A percentile compares a stretch with the other conserved stretches of the same genome.
These are phyloP conservation scores for Globisporangium sylvaticum DNA, from an alignment of 352 stramenopile species.

Conservation along the genomic window DNA sequence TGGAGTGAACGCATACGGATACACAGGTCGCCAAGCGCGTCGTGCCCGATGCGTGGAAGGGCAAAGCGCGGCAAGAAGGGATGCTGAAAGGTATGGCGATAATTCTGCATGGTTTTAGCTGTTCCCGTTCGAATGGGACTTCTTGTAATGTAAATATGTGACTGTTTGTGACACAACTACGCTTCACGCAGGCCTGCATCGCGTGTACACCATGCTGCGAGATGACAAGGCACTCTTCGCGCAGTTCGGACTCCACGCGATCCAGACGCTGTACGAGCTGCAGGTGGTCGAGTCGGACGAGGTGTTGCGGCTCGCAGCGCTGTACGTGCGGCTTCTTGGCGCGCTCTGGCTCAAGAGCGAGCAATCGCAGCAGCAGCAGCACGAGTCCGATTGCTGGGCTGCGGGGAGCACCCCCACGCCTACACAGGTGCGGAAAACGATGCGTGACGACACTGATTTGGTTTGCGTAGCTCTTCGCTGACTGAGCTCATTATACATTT, in stretches of 20 bases:
- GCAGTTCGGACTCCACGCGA: slow-evolving; percentile 42
- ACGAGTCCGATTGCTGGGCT: slow-evolving; percentile 36
- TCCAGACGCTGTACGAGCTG: slow-evolving; percentile 65
- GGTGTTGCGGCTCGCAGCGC: slow-evolving; percentile 34
- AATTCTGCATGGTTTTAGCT: background rate
- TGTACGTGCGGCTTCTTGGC: slow-evolving; percentile 57
- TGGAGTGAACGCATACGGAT: background rate
- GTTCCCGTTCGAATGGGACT: too few species aligned
- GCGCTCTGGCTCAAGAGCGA: slow-evolving; percentile 50
- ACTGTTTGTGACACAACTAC: background rate
- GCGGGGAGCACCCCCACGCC: slow-evolving; percentile 33
- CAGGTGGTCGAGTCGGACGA: slow-evolving; percentile 48
- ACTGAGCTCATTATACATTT: background rate
- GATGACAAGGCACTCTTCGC: slow-evolving; percentile 21
- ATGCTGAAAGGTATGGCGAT: slow-evolving; percentile 31
- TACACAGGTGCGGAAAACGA: slow-evolving; percentile 24
- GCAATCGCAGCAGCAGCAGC: slow-evolving; percentile 17
- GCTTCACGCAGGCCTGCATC: slow-evolving; percentile 20
- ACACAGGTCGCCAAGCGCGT: slow-evolving; percentile 46
- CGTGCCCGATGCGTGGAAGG: slow-evolving; percentile 61
- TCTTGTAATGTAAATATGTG: background rate
- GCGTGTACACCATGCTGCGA: slow-evolving; percentile 39
- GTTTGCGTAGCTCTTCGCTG: background rate
- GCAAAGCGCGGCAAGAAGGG: slow-evolving; percentile 31
- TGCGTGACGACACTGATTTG: background rate